Percentiles rank a stretch among this genome's conserved stretches.
Conservation (phyloP, 305 asterid genomes). For the Fraxinus nigra region DNA sequence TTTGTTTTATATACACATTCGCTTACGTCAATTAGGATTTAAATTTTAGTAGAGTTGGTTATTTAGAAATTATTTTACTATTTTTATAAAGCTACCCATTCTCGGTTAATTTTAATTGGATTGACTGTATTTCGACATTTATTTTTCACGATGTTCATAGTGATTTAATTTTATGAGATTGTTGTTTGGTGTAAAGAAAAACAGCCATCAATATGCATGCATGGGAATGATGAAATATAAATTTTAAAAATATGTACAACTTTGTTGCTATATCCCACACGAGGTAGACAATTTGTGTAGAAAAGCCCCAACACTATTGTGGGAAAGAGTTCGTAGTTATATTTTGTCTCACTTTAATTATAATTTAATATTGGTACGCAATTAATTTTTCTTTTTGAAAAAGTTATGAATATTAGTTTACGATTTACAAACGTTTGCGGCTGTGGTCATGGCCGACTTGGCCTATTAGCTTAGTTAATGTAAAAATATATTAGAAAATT, state of each 20-base stretch:
- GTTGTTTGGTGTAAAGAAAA: too few species aligned
- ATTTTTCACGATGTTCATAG: too few species aligned
- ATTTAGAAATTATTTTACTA: too few species aligned
- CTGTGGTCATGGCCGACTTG: neutral
- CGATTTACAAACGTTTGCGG: neutral
- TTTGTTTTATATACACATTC: neutral
- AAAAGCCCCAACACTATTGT: conserved; percentile 37
- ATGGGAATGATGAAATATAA: neutral
- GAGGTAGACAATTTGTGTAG: conserved; percentile 37
- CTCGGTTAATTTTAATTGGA: too few species aligned
- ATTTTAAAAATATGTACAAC: neutral
- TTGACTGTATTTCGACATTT: too few species aligned
- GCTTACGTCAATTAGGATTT: neutral
- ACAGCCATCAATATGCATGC: neutral
- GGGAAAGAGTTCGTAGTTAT: conserved; percentile 30
- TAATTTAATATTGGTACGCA: neutral
- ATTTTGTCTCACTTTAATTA: neutral
- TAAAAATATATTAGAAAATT: neutral
- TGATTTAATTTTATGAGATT: too few species aligned
- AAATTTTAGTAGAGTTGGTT: too few species aligned
- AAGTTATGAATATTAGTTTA: neutral
- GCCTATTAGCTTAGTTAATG: neutral
- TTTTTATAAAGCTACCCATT: too few species aligned
- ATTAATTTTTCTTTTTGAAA: neutral
- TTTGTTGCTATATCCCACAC: conserved; percentile 4